These are phyloP conservation scores for Starmerella sp. DNA, from an alignment of 805 yeast species.

Conservation along the genomic window DNA sequence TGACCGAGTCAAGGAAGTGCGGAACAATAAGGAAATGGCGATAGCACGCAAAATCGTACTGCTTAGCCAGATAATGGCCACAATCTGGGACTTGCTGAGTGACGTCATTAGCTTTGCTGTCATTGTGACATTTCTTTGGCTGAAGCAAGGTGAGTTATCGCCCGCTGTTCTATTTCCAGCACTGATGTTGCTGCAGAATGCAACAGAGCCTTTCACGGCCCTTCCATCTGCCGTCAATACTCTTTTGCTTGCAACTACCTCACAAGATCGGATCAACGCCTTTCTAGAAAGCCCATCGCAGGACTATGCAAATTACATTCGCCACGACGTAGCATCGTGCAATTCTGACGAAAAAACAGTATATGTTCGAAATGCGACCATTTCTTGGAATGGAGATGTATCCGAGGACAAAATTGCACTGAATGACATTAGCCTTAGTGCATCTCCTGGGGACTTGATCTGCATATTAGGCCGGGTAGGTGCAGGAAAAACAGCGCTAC, in stretches of 20 bases:
- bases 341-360: conserved; percentile 53
- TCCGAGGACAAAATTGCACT: conserved; percentile 26
- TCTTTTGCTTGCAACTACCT: conserved; percentile 65
- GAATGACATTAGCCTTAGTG: conserved; percentile 42
- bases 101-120: conserved; percentile 79
- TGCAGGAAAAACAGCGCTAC: conserved; percentile 68
- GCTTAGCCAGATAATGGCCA: conserved; percentile 38
- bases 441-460: conserved; percentile 60
- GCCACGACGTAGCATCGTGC: conserved; percentile 37
- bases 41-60: conserved; percentile 56
- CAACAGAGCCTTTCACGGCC: conserved; percentile 79
- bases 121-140: conserved; percentile 64
- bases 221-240: conserved; percentile 81
- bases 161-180: conserved; percentile 76
- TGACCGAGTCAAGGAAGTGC: conserved; percentile 52
- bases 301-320: conserved; percentile 59
- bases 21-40: conserved; percentile 74
- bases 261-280: conserved; percentile 48
- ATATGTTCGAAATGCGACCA: conserved; percentile 28
- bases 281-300: conserved; percentile 63
- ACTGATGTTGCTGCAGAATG: conserved; percentile 49
- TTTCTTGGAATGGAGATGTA: conserved; percentile 48
- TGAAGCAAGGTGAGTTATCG: conserved; percentile 54
- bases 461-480: conserved; percentile 85
- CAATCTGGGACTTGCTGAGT: conserved; percentile 52